Percentiles rank a stretch among this genome's conserved stretches.
phyloP scores from a whole-genome alignment of 257 asterid species.

The Lavandula angustifolia region DNA sequence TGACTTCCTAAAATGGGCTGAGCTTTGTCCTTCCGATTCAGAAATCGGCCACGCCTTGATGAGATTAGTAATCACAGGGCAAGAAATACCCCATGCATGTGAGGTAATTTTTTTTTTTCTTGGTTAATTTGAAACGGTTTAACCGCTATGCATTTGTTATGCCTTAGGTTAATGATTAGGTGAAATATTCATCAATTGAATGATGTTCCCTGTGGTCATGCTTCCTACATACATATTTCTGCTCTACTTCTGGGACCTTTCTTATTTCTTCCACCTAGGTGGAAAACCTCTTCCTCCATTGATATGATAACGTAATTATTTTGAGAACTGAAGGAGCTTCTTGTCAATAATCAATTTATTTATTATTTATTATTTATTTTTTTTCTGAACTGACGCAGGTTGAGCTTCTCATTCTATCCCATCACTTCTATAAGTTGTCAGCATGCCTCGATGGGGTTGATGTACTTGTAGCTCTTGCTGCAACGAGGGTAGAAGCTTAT shows the following conservation, averaged over 20 bases:
- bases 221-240: background rate
- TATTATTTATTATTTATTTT: background rate
- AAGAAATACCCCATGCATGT: slow-evolving; percentile 97
- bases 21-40: slow-evolving; percentile 93
- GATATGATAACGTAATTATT: slow-evolving; percentile 13
- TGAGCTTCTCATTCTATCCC: slow-evolving; percentile 95
- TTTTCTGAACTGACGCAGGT: slow-evolving; percentile 54
- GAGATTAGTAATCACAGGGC: slow-evolving; percentile 97
- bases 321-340: slow-evolving; percentile 17
- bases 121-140: slow-evolving; percentile 2
- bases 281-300: background rate
- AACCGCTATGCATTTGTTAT: slow-evolving; percentile 4
- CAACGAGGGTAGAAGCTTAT: slow-evolving; percentile 93
- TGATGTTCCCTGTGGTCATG: background rate
- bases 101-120: slow-evolving; percentile 59
- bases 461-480: slow-evolving; percentile 98
- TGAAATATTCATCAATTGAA: slow-evolving; percentile 7
- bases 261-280: slow-evolving; percentile 8
- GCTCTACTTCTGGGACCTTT: slow-evolving; percentile 9
- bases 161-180: background rate
- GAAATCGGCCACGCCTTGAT: slow-evolving; percentile 96
- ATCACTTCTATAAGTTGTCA: slow-evolving; percentile 96
- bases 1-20: slow-evolving; percentile 97
- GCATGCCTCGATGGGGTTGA: slow-evolving; percentile 98
- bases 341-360: background rate